A percentile compares a stretch with the other conserved stretches of the same genome.
Evolutionary conservation across 1,284 basidiomycete species (phyloP).

Genomic region (Psilocybe mexicana): DNA sequence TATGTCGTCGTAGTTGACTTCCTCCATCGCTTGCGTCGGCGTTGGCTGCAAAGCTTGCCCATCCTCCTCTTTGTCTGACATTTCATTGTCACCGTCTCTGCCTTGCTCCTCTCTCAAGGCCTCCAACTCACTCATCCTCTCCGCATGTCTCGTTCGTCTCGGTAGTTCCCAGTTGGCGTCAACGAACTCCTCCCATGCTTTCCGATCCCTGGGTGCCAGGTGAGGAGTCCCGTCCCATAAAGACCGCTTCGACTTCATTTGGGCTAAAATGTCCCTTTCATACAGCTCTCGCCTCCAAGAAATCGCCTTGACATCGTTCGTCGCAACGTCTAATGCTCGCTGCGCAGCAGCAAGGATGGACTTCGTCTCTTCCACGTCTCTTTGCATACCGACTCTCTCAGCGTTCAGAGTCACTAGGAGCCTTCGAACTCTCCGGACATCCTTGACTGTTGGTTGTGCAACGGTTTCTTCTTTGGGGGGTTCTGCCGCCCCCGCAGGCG

Average conservation of each 20-base stretch:
- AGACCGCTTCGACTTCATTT: constrained; percentile 23
- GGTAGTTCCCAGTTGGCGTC: background rate
- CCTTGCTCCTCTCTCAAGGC: background rate
- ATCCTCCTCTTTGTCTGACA: background rate
- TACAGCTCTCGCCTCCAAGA: constrained; percentile 7
- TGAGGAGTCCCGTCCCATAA: constrained; percentile 30
- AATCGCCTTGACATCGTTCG: constrained; percentile 3
- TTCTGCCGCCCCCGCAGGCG: background rate
- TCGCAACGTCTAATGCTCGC: background rate
- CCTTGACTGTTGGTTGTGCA: background rate
- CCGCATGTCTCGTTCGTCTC: background rate
- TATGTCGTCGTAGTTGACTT: background rate
- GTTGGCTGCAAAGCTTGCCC: background rate
- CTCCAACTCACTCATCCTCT: background rate
- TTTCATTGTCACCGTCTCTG: background rate
- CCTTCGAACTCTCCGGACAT: constrained; percentile 4
- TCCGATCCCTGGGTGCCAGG: constrained; percentile 15
- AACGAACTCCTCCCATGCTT: constrained; percentile 10
- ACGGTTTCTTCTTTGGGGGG: background rate
- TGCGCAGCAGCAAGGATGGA: background rate
- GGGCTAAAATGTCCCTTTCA: constrained; percentile 15
- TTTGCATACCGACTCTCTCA: background rate
- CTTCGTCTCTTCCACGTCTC: background rate
- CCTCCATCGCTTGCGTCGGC: background rate
- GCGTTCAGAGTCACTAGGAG: background rate